Evolutionary conservation across 2,329 filamentous ascomycete genomes (phyloP), one percentile per base, ranked within the genome.

Genomic region (Arthrobotrys entomopaga): DNA sequence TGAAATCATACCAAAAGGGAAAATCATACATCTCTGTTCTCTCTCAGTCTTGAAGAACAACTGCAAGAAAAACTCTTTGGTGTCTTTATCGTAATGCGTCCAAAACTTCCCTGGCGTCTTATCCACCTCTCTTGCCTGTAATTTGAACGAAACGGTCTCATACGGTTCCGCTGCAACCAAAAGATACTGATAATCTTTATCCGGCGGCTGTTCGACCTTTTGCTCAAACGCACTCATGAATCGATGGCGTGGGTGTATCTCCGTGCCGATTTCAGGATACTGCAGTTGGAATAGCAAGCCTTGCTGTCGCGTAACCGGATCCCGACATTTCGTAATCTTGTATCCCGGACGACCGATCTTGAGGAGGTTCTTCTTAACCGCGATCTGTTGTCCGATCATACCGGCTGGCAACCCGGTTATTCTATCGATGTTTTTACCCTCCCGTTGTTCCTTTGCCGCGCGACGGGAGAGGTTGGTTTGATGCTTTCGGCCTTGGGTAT

Each of bases 141-240:
- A 85, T 85, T 99, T 99, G 82, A 99, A 98, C 3, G 88, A 92
- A 81, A 94, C 96, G 1, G 93, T 98, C 87, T 99, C 94, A 83
- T 99, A 99, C 10, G 95, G 95, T 84, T 99, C 95, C 10, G 94
- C 95, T 0, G 95, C 94, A 10, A 99, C 91, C 59, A 98, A 86
- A 78, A 99, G 85, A 81, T 98, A 99, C 86, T 99, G 95, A 81
- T 90, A 98, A 78, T 89, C 90, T 83, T 95, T 93, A 82, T 99
- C 94, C 10, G 93, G 92, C 75, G 87, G 88, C 77, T 97, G 92
- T 82, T 99, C 95, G 61, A 97, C 85, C 82, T 91, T 93, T 86
- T 99, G 95, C 82, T 96, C 92, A 81, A 93, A 99, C 13, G 95
- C 94, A 81, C 92, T 96, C 93, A 98, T 98, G 82, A 99, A 96